Percentiles rank a stretch among this genome's conserved stretches.
Conservation (phyloP, 352 stramenopile genomes). For the Phytophthora palmivora region DNA sequence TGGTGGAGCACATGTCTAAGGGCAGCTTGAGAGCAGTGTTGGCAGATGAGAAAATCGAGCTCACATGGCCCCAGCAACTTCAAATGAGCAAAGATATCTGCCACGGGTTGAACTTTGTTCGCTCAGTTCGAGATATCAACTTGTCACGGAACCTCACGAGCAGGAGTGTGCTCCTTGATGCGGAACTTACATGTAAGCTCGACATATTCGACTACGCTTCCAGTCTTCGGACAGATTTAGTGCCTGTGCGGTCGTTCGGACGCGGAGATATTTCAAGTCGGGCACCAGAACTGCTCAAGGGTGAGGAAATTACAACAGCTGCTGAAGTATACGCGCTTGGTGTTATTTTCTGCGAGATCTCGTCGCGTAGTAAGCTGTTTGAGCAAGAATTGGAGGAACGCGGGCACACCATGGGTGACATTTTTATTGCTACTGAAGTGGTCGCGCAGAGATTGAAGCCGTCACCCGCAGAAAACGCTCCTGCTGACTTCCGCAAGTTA, state of each 20-base stretch:
- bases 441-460: slow-evolving; percentile 49
- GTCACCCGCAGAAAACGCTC: slow-evolving; percentile 48
- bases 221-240: slow-evolving; percentile 49
- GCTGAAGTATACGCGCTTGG: slow-evolving; percentile 78
- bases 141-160: slow-evolving; percentile 61
- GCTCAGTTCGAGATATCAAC: slow-evolving; percentile 40
- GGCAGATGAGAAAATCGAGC: slow-evolving; percentile 48
- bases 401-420: slow-evolving; percentile 66
- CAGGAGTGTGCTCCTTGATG: slow-evolving; percentile 66
- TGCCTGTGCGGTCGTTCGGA: slow-evolving; percentile 56
- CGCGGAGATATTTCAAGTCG: slow-evolving; percentile 62
- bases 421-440: slow-evolving; percentile 67
- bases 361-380: slow-evolving; percentile 51
- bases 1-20: slow-evolving; percentile 82
- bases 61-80: slow-evolving; percentile 60
- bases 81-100: slow-evolving; percentile 63
- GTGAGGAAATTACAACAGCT: slow-evolving; percentile 47
- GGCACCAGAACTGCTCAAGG: slow-evolving; percentile 66
- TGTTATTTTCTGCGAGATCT: slow-evolving; percentile 80
- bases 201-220: slow-evolving; percentile 78
- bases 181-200: slow-evolving; percentile 73
- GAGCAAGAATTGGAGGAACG: slow-evolving; percentile 49
- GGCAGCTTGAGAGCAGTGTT: slow-evolving; percentile 68
- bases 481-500: slow-evolving; percentile 51
- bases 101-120: slow-evolving; percentile 57